Base-by-base conservation (phyloP, 2,329 filamentous ascomycete genomes). In the Trichoderma harzianum region DNA sequence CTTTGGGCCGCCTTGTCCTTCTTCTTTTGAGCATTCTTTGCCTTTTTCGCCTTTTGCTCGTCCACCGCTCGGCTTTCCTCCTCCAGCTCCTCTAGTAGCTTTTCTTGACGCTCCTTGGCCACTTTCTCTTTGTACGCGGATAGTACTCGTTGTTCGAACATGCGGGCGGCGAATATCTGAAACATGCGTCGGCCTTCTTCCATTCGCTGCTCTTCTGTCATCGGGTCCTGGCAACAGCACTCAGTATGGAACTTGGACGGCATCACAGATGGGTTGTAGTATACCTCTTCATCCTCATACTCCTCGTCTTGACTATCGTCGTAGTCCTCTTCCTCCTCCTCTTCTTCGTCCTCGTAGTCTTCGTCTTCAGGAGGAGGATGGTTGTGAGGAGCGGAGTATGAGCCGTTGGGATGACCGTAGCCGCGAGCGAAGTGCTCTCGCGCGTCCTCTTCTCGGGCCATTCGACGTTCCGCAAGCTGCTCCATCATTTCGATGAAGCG, bases 401-500 rank as follows among this genome's bases (percentile, higher is more conserved):
- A 85, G 82, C 87, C 90, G 82, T 92, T 91, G 73, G 89, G 81
- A 78, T 89, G 87, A 75, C 82, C 82, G 73, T 86, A 88, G 79
- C 87, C 86, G 74, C 88, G 87, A 70, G 91, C 86, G 79, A 90
- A 86, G 76, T 88, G 86, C 75, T 89, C 86, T 74, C 81, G 77
- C 51, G 93, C 93, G 80, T 98, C 94, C 83, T 96, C 95, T 84
- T 98, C 95, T 76, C 96, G 92, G 79, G 95, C 93, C 95, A 99
- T 98, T 77, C 96, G 90, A 78, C 95, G 93, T 84, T 99, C 96
- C 47, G 96, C 96, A 77, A 99, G 88, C 84, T 98, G 95, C 82
- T 99, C 96, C 96, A 99, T 99, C 96, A 99, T 99, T 82, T 99
- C 96, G 83, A 99, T 99, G 84, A 99, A 99, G 80, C 97, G 97